Conservation (phyloP, 2,329 filamentous ascomycete genomes). For the Diplodia intermedia region DNA sequence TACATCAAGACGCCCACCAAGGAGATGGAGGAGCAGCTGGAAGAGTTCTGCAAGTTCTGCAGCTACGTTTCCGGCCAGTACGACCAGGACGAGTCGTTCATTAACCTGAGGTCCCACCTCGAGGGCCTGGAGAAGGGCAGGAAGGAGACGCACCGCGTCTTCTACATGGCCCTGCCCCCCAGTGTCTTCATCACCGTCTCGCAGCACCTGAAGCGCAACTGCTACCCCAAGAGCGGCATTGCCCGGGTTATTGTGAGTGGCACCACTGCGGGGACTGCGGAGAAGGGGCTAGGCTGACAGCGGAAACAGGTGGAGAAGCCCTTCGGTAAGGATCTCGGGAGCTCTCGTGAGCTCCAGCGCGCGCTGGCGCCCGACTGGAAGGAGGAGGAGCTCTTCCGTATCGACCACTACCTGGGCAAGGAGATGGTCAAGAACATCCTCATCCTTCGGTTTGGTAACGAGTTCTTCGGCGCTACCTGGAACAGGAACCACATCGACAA, state of each 20-base stretch:
- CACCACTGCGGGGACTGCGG: not conserved
- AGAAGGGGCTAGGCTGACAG: constrained; percentile 27
- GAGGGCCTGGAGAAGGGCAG: constrained; percentile 82
- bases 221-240: constrained; percentile 90
- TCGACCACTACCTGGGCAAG: constrained; percentile 99
- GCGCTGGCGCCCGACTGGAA: constrained; percentile 97
- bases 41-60: constrained; percentile 87
- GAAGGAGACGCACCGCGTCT: constrained; percentile 86
- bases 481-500: constrained; percentile 99
- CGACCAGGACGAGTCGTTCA: constrained; percentile 94
- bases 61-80: constrained; percentile 97
- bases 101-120: constrained; percentile 82
- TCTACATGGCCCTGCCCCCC: constrained; percentile 98
- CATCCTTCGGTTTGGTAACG: constrained; percentile 96
- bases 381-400: constrained; percentile 98
- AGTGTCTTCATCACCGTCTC: constrained; percentile 98
- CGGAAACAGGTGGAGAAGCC: constrained; percentile 88
- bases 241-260: constrained; percentile 85
- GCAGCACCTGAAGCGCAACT: constrained; percentile 95
- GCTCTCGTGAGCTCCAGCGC: constrained; percentile 92
- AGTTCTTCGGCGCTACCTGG: constrained; percentile 98
- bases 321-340: constrained; percentile 94
- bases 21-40: constrained; percentile 93
- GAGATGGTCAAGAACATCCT: constrained; percentile 99
- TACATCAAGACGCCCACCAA: constrained; percentile 99